Base-by-base conservation (phyloP, 2,329 filamentous ascomycete genomes). In the Pseudogymnoascus sp. region DNA sequence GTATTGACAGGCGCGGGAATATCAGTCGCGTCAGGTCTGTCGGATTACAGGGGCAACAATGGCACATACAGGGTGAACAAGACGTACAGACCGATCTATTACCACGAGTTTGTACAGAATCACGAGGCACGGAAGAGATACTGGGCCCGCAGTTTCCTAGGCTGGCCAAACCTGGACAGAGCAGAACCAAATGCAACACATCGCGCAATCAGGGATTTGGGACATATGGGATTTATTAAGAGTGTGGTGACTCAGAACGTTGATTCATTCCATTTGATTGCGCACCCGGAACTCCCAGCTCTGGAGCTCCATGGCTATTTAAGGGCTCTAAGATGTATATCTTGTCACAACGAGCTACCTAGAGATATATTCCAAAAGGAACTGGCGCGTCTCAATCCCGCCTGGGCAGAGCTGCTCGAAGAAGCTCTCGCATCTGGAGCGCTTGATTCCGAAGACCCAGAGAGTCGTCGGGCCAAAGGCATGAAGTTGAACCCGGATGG, bases 1-100 rank as follows among this genome's bases (percentile, higher is more conserved):
- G 76, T 90, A 14, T 78, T 90, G 42, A 87, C 93, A 0, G 95
- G 95, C 10, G 95, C 95, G 2, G 95, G 95, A 2, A 89, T 99
- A 61, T 96, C 91, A 1, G 93, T 97, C 7, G 90, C 93, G 3
- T 96, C 91, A 10, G 95, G 95, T 0, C 82, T 99, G 33, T 89
- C 93, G 31, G 95, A 99, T 76, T 99, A 99, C 75, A 82, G 95
- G 63, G 95, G 95, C 19, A 81, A 84, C 61, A 90, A 93, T 68
- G 95, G 95, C 65, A 97, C 93, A 7, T 99, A 99, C 74, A 88
- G 91, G 47, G 82, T 95, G 71, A 97, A 97, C 78, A 91, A 90
- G 77, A 86, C 85, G 13, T 97, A 96, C 73, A 86, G 90, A 1
- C 95, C 93, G 33, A 96, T 96, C 68, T 99, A 96, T 78, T 93